Conservation (phyloP, 2,329 filamentous ascomycete genomes). For the Lachnellula subtilissima region DNA sequence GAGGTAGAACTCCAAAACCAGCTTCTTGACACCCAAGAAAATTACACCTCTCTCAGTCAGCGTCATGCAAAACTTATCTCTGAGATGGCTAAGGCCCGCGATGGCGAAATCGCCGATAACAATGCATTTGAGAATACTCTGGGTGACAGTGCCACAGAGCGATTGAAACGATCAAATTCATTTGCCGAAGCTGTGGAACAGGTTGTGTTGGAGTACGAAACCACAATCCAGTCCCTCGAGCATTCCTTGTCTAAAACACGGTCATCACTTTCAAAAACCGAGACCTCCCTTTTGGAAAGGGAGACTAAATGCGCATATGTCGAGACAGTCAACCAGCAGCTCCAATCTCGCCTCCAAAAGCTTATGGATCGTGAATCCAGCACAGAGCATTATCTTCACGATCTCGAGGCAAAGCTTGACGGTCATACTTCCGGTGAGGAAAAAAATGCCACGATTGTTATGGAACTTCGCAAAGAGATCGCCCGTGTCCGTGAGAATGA, state of each 20-base stretch:
- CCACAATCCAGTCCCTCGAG: conserved; percentile 92
- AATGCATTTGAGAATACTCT: conserved; percentile 55
- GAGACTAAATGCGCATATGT: conserved; percentile 91
- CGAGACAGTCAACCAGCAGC: conserved; percentile 85
- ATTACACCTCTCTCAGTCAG: conserved; percentile 84
- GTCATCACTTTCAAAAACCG: conserved; percentile 73
- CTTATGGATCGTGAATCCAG: conserved; percentile 84
- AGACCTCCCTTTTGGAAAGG: conserved; percentile 83
- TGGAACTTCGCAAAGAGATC: conserved; percentile 88
- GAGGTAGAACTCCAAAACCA: conserved; percentile 92
- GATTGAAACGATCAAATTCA: conserved; percentile 88
- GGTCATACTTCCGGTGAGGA: conserved; percentile 89
- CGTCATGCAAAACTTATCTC: conserved; percentile 94
- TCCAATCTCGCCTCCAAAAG: conserved; percentile 88
- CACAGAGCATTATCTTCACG: conserved; percentile 89
- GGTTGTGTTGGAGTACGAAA: conserved; percentile 95
- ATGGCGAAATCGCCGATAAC: conserved; percentile 59
- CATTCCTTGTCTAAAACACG: conserved; percentile 86
- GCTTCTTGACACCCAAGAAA: conserved; percentile 87
- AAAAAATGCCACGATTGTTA: conserved; percentile 79
- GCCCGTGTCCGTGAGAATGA: conserved; percentile 85
- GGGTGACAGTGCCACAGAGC: conserved; percentile 76
- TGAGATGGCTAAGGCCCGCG: conserved; percentile 81
- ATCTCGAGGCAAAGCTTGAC: conserved; percentile 85
- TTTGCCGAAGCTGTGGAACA: conserved; percentile 95